Evolutionary conservation across 495 filamentous ascomycete species (phyloP).

Genomic region (Neurospora sublineolata): DNA sequence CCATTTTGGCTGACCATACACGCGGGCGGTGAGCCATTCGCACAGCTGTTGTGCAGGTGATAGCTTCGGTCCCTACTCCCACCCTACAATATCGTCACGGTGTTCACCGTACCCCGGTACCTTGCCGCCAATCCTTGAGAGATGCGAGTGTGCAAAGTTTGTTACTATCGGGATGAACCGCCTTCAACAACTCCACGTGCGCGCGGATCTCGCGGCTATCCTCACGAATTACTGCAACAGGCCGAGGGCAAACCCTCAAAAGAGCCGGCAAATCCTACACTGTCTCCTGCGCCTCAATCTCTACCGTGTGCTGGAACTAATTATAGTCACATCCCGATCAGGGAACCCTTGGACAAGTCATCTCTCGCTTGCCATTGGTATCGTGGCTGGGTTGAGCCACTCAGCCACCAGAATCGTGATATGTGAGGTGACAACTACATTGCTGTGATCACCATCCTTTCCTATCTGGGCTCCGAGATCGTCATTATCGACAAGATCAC

Average conservation of each 20-base stretch:
- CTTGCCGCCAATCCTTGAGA: neutral
- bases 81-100: neutral
- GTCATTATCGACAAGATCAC: neutral
- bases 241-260: neutral
- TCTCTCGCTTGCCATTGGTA: neutral
- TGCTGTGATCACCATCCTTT: neutral
- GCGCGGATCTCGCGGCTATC: neutral
- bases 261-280: neutral
- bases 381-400: neutral
- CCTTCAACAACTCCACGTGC: neutral
- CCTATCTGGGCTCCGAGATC: neutral
- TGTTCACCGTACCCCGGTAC: neutral
- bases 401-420: neutral
- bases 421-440: neutral
- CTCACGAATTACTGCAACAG: neutral
- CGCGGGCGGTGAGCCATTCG: neutral
- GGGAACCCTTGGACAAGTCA: neutral
- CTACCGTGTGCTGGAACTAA: neutral
- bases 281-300: neutral
- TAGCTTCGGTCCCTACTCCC: neutral
- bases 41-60: neutral
- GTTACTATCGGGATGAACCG: neutral
- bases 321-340: neutral
- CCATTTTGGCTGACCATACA: neutral
- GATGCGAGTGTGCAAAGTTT: neutral